Base-by-base conservation (phyloP, 148 eudicot species). In the Talinum fruticosum region DNA sequence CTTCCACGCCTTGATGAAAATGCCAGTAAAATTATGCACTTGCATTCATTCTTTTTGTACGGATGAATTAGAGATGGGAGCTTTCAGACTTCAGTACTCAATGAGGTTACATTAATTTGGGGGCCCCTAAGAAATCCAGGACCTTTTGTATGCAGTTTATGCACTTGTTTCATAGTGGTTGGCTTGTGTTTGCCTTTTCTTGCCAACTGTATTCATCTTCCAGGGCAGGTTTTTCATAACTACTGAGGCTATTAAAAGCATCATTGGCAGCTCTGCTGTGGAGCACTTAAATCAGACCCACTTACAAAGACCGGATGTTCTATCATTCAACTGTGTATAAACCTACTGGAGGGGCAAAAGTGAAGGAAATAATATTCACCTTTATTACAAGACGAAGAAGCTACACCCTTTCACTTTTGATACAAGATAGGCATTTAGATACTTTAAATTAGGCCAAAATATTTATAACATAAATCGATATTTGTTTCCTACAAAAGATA, bases 161-260 rank as follows among this genome's bases (percentile, higher is more conserved):
- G 70, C 57, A 44, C 69, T 76, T 76, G 76, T 73, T 76, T 72
- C 61, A 16, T 73, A 14, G 74, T 77, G 78, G 79, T 36, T 79
- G 77, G 69, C 64, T 76, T 74, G 75, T 68, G 73, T 72, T 75
- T 76, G 79, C 70, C 81, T 78, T 82, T 78, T 73, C 81, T 51
- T 4, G 80, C 80, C 84, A 82, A 78, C 81, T 78, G 84, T 78
- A 82, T 78, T 78, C 79, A 81, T 81, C 67, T 54, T 51, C 54
- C 67, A 54, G 49, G 83, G 72, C 67, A 71, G 72, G 57, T 59
- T 37, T n/a, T 57, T 73, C 78, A 67, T 75, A 71, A 79, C 84
- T 67, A 75, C 41, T 69, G 36, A 47, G 47, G 61, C 28, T 66
- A 49, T 71, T 75, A 21, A 68, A 73, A 68, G 75, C 78, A 34